Percentiles rank a stretch among this genome's conserved stretches.
Evolutionary conservation across 768 basidiomycete genomes (phyloP).

Genomic region (Rhodotorula babjevae): DNA sequence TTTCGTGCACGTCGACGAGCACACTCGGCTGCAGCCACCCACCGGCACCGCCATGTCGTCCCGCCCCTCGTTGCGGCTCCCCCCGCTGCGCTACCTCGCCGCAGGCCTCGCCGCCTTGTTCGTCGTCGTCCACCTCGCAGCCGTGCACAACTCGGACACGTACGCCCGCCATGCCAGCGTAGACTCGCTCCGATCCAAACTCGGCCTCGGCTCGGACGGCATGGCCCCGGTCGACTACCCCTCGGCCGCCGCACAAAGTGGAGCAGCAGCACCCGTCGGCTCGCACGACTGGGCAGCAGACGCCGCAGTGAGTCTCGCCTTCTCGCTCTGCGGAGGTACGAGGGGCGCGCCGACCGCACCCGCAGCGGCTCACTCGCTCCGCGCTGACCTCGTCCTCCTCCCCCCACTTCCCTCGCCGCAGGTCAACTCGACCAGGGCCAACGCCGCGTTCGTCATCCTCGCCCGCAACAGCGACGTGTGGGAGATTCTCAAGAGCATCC

Average conservation of each 20-base stretch:
- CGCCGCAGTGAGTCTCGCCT: too few species aligned
- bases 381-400: neutral
- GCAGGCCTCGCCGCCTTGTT: neutral
- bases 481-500: constrained; percentile 9
- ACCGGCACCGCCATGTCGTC: neutral
- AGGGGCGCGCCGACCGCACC: too few species aligned
- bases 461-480: constrained; percentile 21
- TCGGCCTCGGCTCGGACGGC: constrained; percentile 11
- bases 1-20: neutral
- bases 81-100: neutral
- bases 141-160: neutral
- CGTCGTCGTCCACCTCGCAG: neutral
- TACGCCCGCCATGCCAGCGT: neutral
- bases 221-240: neutral
- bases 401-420: neutral
- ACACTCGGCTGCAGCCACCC: too few species aligned
- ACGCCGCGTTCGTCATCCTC: constrained; percentile 8
- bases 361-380: too few species aligned
- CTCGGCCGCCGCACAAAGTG: too few species aligned
- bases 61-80: neutral
- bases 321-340: too few species aligned
- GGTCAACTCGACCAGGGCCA: neutral
- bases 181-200: neutral
- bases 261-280: too few species aligned
- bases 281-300: too few species aligned